A percentile compares a stretch with the other conserved stretches of the same genome.
phyloP scores from a whole-genome alignment of 805 yeast species.

The Groenewaldozyma tartarivorans region DNA sequence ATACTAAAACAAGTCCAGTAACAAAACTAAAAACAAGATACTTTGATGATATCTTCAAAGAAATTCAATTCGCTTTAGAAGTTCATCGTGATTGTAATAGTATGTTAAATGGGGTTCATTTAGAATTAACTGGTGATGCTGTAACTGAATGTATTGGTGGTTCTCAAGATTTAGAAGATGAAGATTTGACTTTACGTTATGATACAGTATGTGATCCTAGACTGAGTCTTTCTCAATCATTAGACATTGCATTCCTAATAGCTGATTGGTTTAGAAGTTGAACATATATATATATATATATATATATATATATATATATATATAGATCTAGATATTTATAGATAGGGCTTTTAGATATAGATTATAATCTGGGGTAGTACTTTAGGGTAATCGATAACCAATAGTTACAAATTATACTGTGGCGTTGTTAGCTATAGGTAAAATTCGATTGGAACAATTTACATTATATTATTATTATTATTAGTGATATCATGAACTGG shows the following conservation, averaged over 20 bases:
- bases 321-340: no score
- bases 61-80: slow-evolving; percentile 28
- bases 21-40: slow-evolving; percentile 33
- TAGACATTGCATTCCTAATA: slow-evolving; percentile 34
- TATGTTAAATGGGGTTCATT: slow-evolving; percentile 31
- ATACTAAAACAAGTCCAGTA: slow-evolving; percentile 31
- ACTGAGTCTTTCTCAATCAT: slow-evolving; percentile 28
- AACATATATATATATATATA: no score
- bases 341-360: no score
- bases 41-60: slow-evolving; percentile 33
- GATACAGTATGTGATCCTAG: slow-evolving; percentile 38
- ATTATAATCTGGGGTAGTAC: no score
- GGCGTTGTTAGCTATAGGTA: no score
- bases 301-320: no score
- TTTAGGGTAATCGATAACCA: no score
- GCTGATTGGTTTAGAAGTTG: slow-evolving; percentile 26
- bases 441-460: no score
- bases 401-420: no score
- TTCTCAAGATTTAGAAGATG: slow-evolving; percentile 29
- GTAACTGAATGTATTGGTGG: slow-evolving; percentile 38
- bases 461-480: no score
- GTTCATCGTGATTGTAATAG: slow-evolving; percentile 28
- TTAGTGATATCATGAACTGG: no score
- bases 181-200: slow-evolving; percentile 30
- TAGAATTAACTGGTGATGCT: slow-evolving; percentile 35